Base-by-base conservation (phyloP, 2,329 filamentous ascomycete genomes). In the Teratosphaeria viscida region DNA sequence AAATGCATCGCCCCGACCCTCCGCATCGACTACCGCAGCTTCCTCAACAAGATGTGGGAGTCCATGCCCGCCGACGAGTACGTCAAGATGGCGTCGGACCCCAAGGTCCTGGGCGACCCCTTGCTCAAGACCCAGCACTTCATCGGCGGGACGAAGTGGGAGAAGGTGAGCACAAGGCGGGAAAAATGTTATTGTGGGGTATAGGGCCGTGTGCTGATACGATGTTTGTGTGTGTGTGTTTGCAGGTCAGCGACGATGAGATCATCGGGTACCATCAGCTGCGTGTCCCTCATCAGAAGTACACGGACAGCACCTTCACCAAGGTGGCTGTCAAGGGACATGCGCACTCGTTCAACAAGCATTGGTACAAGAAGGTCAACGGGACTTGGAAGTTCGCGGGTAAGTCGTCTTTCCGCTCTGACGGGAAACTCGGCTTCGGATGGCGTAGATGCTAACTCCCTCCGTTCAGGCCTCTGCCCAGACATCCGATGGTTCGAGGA, bases 1-100 rank as follows among this genome's bases (percentile, higher is more conserved):
- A 81, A 79, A 63, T 82, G 81, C 75, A 84, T 88, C 64, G 85
- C 85, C 2, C 85, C 85, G 1, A 84, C 80, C 55, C 63, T 69
- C 34, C 71, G 86, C 79, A 81, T 90, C 67, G 88, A 91, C 78
- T 91, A 91, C 80, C 78, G 71, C 63, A 83, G 71, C 14, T 78
- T 82, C 67, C 73, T 82, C 62, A 73, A 78, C 73, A 80, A 82
- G 71, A 68, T 79, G 57, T 83, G 81, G 81, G 79, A 82, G 62
- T 71, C 74, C 16, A 82, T 83, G 79, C 79, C 80, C 0, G 79
- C 80, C 7, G 77, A 78, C 1, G 78, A 82, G 59, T 82, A 81
- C 68, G 64, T 83, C 34, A 68, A 67, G 54, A 80, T 83, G 78
- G 79, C 78, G 2, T 81, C 79, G 0, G 75, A 78, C 70, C 73